Percentiles rank a stretch among this genome's conserved stretches.
Conservation (phyloP, 1,139 yeast species). For the Saccharomyces pastorianus region DNA sequence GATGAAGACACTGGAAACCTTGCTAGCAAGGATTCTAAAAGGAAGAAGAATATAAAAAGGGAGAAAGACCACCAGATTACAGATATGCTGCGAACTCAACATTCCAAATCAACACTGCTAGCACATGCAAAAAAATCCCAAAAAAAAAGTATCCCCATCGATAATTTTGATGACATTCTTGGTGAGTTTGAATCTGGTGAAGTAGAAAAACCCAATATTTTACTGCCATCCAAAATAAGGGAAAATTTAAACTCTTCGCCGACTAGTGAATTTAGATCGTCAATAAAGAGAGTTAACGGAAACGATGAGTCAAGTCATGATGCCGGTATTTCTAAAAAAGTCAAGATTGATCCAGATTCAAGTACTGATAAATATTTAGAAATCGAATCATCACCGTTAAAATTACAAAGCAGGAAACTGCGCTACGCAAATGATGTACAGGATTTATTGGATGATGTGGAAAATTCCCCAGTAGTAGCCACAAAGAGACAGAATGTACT, state of each 20-base stretch:
- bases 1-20: constrained; percentile 13
- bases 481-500: not conserved
- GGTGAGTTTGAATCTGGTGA: constrained; percentile 35
- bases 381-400: constrained; percentile 19
- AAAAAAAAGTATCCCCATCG: constrained; percentile 33
- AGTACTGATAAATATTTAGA: constrained; percentile 8
- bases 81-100: constrained; percentile 25
- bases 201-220: constrained; percentile 5
- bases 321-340: constrained; percentile 9
- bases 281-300: constrained; percentile 6
- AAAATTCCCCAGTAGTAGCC: constrained; percentile 5
- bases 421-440: constrained; percentile 7
- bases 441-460: constrained; percentile 12
- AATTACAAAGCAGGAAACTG: constrained; percentile 5
- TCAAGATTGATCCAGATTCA: constrained; percentile 12
- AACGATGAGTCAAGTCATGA: not conserved
- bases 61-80: constrained; percentile 19
- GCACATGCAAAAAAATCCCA: constrained; percentile 19
- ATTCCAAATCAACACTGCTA: constrained; percentile 13
- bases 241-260: not conserved
- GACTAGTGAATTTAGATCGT: not conserved
- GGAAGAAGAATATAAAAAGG: constrained; percentile 8
- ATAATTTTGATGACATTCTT: constrained; percentile 40
- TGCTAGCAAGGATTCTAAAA: constrained; percentile 31
- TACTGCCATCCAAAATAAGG: constrained; percentile 1